These are phyloP conservation scores for Curvularia hawaiiensis DNA, from an alignment of 2,329 filamentous ascomycete genomes.

Conservation along the genomic window DNA sequence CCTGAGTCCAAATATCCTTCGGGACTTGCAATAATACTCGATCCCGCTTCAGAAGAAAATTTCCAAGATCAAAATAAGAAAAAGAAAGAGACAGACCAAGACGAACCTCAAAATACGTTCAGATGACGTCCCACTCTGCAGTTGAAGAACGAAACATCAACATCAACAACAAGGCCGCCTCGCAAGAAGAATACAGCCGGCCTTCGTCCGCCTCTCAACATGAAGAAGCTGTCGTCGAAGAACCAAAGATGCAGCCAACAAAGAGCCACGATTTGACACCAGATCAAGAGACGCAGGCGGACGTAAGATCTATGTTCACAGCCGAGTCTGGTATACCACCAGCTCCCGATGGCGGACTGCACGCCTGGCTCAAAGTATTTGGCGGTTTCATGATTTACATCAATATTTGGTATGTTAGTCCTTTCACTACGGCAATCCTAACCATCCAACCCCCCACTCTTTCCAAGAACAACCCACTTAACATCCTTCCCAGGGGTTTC, in stretches of 20 bases:
- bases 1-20: neutral
- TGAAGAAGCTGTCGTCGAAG: neutral
- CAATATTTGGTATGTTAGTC: conserved; percentile 43
- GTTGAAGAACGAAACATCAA: conserved; percentile 25
- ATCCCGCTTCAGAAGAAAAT: neutral
- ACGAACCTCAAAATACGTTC: neutral
- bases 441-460: no score
- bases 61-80: neutral
- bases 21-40: neutral
- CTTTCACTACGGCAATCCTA: neutral
- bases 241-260: neutral
- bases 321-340: conserved; percentile 36
- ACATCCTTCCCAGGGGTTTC: conserved; percentile 43
- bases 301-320: conserved; percentile 27
- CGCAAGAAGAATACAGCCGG: conserved; percentile 23
- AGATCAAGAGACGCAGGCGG: conserved; percentile 26
- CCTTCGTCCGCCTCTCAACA: conserved; percentile 15
- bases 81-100: neutral
- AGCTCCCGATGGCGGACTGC: conserved; percentile 45
- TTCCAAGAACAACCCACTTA: neutral
- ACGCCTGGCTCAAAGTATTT: conserved; percentile 48
- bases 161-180: conserved; percentile 16
- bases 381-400: conserved; percentile 48
- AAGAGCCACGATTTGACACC: conserved; percentile 7
- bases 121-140: conserved; percentile 19